A percentile compares a stretch with the other conserved stretches of the same genome.
phyloP scores from a whole-genome alignment of 352 stramenopile genomes.

The Phytophthora lateralis region DNA sequence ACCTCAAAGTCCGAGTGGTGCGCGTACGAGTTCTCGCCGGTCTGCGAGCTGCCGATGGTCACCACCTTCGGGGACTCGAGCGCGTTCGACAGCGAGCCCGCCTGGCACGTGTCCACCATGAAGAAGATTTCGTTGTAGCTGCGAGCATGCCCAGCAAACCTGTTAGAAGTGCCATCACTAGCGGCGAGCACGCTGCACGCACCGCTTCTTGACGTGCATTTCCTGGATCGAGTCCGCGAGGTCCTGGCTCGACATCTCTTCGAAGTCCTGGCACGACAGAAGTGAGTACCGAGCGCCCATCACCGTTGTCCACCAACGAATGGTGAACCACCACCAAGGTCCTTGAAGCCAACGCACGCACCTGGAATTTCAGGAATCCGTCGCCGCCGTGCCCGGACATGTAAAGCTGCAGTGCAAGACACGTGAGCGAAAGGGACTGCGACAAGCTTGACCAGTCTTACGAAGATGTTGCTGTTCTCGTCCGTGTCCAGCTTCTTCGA shows the following conservation, averaged over 20 bases:
- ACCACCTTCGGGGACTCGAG: slow-evolving; percentile 91
- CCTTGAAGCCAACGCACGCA: slow-evolving; percentile 18
- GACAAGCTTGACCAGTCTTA: slow-evolving; percentile 49
- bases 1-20: slow-evolving; percentile 89
- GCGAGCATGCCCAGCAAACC: background rate
- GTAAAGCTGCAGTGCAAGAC: slow-evolving; percentile 60
- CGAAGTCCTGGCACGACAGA: slow-evolving; percentile 75
- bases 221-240: slow-evolving; percentile 93
- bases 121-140: slow-evolving; percentile 96
- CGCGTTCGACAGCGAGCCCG: slow-evolving; percentile 91
- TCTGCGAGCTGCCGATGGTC: slow-evolving; percentile 92
- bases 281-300: slow-evolving; percentile 17
- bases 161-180: background rate
- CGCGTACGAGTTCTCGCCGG: slow-evolving; percentile 95
- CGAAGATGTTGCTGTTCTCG: slow-evolving; percentile 90
- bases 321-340: background rate
- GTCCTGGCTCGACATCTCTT: slow-evolving; percentile 96
- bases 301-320: slow-evolving; percentile 7
- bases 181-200: slow-evolving; percentile 2
- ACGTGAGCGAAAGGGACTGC: slow-evolving; percentile 34
- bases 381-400: slow-evolving; percentile 97
- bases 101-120: slow-evolving; percentile 98
- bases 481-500: slow-evolving; percentile 91
- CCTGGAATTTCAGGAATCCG: slow-evolving; percentile 98
- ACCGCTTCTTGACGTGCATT: slow-evolving; percentile 93